These are phyloP conservation scores for Exophiala alcalophila DNA, from an alignment of 2,329 filamentous ascomycete genomes.

Conservation along the genomic window DNA sequence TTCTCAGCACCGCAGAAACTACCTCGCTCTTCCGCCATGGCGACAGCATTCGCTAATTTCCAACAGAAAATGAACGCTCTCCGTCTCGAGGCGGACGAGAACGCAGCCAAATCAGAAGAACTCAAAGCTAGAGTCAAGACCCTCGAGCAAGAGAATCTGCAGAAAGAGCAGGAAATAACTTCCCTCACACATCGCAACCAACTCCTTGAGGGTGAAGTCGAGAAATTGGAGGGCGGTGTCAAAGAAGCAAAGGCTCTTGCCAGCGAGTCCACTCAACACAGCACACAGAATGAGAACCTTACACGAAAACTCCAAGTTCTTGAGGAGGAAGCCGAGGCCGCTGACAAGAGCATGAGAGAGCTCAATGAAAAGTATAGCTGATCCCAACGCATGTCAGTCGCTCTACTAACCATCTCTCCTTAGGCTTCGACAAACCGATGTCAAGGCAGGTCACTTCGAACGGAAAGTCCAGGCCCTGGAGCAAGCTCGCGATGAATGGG, in stretches of 20 bases:
- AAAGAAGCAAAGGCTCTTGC: constrained; percentile 85
- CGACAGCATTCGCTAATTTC: constrained; percentile 31
- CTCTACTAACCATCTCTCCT: constrained; percentile 2
- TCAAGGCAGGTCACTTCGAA: constrained; percentile 98
- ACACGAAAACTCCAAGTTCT: constrained; percentile 90
- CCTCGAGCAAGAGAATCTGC: constrained; percentile 89
- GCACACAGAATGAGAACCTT: constrained; percentile 86
- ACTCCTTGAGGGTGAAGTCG: constrained; percentile 82
- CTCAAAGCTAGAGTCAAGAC: constrained; percentile 81
- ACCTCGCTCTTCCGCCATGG: constrained; percentile 27
- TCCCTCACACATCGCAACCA: constrained; percentile 94
- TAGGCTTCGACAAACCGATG: constrained; percentile 97
- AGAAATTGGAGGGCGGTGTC: constrained; percentile 81
- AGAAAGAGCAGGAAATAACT: constrained; percentile 97
- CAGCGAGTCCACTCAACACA: constrained; percentile 75
- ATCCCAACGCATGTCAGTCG: constrained; percentile 3
- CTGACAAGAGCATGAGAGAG: constrained; percentile 93
- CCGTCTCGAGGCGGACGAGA: constrained; percentile 88
- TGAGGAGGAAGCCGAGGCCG: constrained; percentile 96
- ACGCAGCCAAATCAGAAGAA: constrained; percentile 77
- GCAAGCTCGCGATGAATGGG: constrained; percentile 87
- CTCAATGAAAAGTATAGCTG: constrained; percentile 91
- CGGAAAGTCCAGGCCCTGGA: constrained; percentile 98
- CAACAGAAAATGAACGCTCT: constrained; percentile 88
- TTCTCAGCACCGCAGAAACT: too few species aligned